phyloP scores from a whole-genome alignment of 2,329 filamentous ascomycete species.

The Chaetoscypha palmicola region DNA sequence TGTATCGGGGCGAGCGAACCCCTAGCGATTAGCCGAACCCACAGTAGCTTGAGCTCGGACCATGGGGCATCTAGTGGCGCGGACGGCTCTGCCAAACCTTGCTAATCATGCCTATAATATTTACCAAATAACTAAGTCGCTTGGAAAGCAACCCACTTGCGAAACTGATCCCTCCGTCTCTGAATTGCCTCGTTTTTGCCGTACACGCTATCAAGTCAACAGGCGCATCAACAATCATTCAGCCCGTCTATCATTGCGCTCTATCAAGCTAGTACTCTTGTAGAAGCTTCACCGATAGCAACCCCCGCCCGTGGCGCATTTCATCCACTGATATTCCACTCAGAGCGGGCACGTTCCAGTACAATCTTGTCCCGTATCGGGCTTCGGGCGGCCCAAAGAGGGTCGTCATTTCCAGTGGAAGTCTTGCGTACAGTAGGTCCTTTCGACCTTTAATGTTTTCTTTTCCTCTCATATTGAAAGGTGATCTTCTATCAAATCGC shows the following conservation, averaged over 20 bases:
- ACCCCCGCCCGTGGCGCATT: background rate
- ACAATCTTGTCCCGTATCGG: background rate
- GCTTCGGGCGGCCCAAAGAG: background rate
- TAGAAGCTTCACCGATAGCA: background rate
- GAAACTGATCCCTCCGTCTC: too few relatives aligned
- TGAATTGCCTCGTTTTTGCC: background rate
- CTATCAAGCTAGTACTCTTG: background rate
- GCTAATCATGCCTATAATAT: background rate
- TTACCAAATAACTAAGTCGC: background rate
- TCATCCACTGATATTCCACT: background rate
- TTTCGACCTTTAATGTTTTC: background rate
- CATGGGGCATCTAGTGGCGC: background rate
- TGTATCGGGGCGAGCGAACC: too few relatives aligned
- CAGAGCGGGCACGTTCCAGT: conserved; percentile 2
- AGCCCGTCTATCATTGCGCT: background rate
- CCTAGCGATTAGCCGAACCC: too few relatives aligned
- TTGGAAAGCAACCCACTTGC: background rate
- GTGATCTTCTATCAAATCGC: background rate
- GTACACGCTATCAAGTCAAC: background rate
- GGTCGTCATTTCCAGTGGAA: conserved; percentile 4
- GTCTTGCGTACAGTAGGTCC: conserved; percentile 4
- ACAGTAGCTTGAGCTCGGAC: background rate
- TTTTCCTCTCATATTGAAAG: background rate
- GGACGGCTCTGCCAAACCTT: background rate
- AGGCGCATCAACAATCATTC: background rate